phyloP scores from a whole-genome alignment of 306 rosid genomes.

The barrel medic (Medicago truncatula) region DNA sequence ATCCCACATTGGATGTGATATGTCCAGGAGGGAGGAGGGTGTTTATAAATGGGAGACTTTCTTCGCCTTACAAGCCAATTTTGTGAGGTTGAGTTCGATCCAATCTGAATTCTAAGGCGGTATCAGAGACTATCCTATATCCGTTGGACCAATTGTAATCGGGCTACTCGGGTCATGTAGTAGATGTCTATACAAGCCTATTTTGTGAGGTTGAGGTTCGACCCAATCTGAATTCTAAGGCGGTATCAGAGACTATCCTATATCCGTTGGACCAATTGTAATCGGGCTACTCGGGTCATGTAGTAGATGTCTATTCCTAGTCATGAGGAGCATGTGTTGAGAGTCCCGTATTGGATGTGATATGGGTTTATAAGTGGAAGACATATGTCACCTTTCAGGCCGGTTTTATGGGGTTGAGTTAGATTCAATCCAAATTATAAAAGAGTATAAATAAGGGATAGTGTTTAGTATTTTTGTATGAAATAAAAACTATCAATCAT shows the following conservation, averaged over 20 bases:
- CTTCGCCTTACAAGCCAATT: not conserved
- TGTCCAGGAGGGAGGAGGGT: not conserved
- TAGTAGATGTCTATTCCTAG: not conserved
- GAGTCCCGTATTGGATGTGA: not conserved
- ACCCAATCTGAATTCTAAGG: not conserved
- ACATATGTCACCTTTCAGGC: too few relatives aligned
- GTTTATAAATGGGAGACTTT: not conserved
- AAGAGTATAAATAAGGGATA: too few relatives aligned
- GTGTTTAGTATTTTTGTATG: too few relatives aligned
- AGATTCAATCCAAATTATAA: too few relatives aligned
- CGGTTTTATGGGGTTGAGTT: too few relatives aligned
- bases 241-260: not conserved
- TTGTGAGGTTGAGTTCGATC: not conserved
- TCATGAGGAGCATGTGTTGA: not conserved
- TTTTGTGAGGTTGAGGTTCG: not conserved
- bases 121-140: not conserved
- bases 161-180: not conserved
- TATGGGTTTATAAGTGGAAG: not conserved
- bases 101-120: not conserved
- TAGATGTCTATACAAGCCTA: not conserved
- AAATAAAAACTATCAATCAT: too few relatives aligned
- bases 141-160: not conserved
- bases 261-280: not conserved
- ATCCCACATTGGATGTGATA: not conserved
- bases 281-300: not conserved